Evolutionary conservation across 441 rosid species (phyloP), one percentile per base, ranked within the genome.

Genomic region (Theobroma grandiflorum): DNA sequence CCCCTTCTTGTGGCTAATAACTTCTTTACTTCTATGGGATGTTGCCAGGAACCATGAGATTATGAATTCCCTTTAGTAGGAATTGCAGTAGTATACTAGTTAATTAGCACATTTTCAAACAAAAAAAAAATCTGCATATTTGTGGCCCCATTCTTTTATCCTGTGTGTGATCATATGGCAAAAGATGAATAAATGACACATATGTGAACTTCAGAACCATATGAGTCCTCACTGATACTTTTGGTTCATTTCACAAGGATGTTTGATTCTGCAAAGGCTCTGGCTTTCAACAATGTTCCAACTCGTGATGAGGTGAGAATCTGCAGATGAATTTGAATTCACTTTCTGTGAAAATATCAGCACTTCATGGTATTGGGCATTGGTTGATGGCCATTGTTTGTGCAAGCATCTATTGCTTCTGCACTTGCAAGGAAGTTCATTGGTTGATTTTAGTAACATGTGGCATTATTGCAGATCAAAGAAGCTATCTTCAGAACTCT

Each of bases 251-350:
- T 59, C 15, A 57, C 78, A 71, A 95, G 98, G 92, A 31, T 95
- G 90, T 90, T 87, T 81, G 98, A 95, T 87, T 95, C 98, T 14
- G 93, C 99, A 59, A 95, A 91, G 89, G 98, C 97, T 85, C 86
- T 95, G 71, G 98, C 98, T 88, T 95, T 95, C 86, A 71, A 77
- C 67, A 93, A 93, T 86, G 92, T 95, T 80, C 98, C 98, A 33
- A 86, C 93, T 67, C 91, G 90, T 5, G 91, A 90, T 59, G 92
- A 92, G 92, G 98, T 91, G 38, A 83, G 85, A 55, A 35, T 74
- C 22, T 70, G 76, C 62, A 72, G 66, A 78, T 72, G 61, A 65
- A 72, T 76, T 59, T 61, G 0, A 7, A 61, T 72, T 68, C 61
- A 61, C 37, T 38, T 61, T 59, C 14, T 7, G 14, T 18, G 38